Conservation (phyloP, 345 rosid species). For the Carallia pectinifolia region DNA sequence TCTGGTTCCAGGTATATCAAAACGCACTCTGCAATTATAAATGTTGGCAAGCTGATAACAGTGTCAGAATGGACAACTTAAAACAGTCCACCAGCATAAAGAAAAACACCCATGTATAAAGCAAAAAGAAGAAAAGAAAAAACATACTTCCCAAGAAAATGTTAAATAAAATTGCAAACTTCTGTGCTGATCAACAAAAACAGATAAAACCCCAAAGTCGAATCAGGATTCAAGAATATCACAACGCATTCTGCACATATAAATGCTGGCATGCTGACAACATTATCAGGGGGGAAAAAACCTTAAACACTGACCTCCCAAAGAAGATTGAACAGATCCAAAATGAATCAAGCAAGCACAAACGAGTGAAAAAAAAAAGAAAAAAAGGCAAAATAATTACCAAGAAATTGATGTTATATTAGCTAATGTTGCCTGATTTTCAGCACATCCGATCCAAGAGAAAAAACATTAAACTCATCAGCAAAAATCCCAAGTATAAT, state of each 20-base stretch:
- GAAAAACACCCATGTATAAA: slow-evolving; percentile 14
- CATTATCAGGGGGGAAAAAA: too few species aligned
- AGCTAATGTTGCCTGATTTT: neutral
- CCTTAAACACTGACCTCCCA: too few species aligned
- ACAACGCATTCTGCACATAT: too few species aligned
- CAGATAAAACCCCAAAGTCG: too few species aligned
- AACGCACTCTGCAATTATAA: slow-evolving; percentile 98
- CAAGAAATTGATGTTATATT: neutral
- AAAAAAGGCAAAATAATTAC: neutral
- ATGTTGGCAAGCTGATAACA: slow-evolving; percentile 92
- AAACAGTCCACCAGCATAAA: slow-evolving; percentile 22
- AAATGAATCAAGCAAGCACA: too few species aligned
- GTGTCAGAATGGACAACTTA: slow-evolving; percentile 47
- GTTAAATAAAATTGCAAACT: too few species aligned
- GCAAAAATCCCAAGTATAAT: neutral
- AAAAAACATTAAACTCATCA: neutral
- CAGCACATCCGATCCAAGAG: neutral
- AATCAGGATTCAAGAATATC: too few species aligned
- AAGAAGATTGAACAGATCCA: too few species aligned
- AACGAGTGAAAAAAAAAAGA: too few species aligned
- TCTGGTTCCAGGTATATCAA: slow-evolving; percentile 94
- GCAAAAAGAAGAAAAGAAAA: slow-evolving; percentile 1
- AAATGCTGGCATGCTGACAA: too few species aligned
- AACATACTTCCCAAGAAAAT: neutral
- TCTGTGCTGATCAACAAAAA: too few species aligned